Conservation (phyloP, 345 rosid species). For the Theobroma cacao region DNA sequence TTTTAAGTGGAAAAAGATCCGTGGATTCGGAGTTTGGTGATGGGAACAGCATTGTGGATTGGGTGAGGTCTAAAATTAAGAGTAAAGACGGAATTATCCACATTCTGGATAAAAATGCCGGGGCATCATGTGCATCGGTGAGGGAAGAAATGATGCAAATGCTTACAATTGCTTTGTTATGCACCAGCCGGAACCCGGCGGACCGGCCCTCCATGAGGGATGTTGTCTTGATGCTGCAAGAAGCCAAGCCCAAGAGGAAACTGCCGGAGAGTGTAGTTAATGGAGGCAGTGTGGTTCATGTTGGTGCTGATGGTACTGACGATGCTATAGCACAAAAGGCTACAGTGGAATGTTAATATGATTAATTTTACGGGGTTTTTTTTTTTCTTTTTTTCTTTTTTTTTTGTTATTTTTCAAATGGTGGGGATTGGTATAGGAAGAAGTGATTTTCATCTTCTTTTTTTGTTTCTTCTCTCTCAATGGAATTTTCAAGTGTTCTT, state of each 20-base stretch:
- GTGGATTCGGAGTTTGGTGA: conserved; percentile 92
- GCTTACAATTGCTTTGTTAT: conserved; percentile 75
- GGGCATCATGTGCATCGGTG: conserved; percentile 61
- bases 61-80: conserved; percentile 83
- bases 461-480: conserved; percentile 2
- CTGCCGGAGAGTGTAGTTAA: conserved; percentile 30
- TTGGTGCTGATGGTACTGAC: conserved; percentile 19
- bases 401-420: conserved; percentile 24
- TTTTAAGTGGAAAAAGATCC: conserved; percentile 72
- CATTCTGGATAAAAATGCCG: conserved; percentile 69
- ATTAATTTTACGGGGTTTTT: conserved; percentile 22
- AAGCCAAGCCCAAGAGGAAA: conserved; percentile 89
- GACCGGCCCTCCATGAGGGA: conserved; percentile 99
- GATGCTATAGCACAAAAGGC: conserved; percentile 40
- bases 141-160: conserved; percentile 93
- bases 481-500: conserved; percentile 34
- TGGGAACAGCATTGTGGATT: conserved; percentile 91
- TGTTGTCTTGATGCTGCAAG: conserved; percentile 87
- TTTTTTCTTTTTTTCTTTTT: neutral
- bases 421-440: conserved; percentile 61
- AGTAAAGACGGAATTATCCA: conserved; percentile 54
- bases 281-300: conserved; percentile 22
- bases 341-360: conserved; percentile 48
- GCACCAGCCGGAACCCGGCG: conserved; percentile 74
- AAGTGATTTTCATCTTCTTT: conserved; percentile 13